Evolutionary conservation across 305 asterid genomes (phyloP), one percentile per base, ranked within the genome.

Genomic region (Stenogyne calaminthoides): DNA sequence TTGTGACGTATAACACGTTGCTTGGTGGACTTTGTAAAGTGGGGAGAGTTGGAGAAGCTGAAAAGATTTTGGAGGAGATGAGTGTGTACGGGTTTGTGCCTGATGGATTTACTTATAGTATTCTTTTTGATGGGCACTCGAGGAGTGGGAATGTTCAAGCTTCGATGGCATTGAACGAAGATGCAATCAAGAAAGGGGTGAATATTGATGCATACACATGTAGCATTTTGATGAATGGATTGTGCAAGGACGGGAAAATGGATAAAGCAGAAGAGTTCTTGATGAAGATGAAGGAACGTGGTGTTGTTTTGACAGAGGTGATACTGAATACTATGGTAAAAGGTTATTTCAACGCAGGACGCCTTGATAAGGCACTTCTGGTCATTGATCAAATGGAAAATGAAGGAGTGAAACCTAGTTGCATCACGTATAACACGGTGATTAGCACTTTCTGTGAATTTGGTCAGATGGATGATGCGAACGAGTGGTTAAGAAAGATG

Each of bases 21-120:
- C 93, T 91, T 15, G 52, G 77, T 29, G 98, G 96, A 37, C 80
- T 92, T 47, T 87, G 96, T 81, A 86, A 72, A 75, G 74, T 75
- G 46, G 92, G 94, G 76, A 88, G 87, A 85, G 85, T 91, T 87
- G 86, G 73, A 51, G 97, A 91, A 69, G 86, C 84, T 36, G 52
- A 72, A 51, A 77, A 1, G 76, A 42, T 91, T 32, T 76, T 86
- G 81, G 83, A 85, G 80, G 97, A 92, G 80, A 92, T 92, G 95
- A 42, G 72, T 32, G 70, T 46, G 11, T 29, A 46, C 71, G 95
- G 96, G 36, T 79, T 88, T 74, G 82, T 68, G 37, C 92, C 94
- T 0, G 96, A 92, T 80, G 88, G 85, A 10, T 85, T 76, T 71
- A 89, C 95, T 4, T 87, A 79, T 66, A 83, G 94, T 77, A 75